Percentiles rank a stretch among this genome's conserved stretches.
Conservation (phyloP, 2,329 filamentous ascomycete genomes). For the Diaporthe vaccinii region DNA sequence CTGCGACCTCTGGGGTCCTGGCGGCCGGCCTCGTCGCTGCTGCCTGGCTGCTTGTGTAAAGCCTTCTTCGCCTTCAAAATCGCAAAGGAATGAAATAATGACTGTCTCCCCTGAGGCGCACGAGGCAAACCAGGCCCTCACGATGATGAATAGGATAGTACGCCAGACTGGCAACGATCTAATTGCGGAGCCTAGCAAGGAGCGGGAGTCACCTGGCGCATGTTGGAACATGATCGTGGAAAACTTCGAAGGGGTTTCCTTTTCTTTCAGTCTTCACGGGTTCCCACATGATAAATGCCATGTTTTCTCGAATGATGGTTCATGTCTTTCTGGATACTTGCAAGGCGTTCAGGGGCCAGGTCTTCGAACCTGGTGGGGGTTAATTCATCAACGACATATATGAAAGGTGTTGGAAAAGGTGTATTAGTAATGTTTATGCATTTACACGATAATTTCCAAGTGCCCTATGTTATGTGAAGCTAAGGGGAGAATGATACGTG, state of each 20-base stretch:
- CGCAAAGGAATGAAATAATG: neutral
- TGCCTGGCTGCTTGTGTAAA: constrained; percentile 2
- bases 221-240: neutral
- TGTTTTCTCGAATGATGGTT: neutral
- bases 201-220: neutral
- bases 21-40: constrained; percentile 13
- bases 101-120: neutral
- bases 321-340: neutral
- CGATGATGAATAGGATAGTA: neutral
- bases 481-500: neutral
- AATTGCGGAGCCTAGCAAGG: neutral
- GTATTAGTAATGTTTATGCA: constrained; percentile 18
- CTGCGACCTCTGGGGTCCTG: neutral
- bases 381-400: neutral
- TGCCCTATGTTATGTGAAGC: neutral
- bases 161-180: neutral
- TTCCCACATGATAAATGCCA: neutral
- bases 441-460: neutral
- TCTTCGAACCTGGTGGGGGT: neutral
- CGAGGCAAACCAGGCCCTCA: neutral
- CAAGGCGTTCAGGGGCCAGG: neutral
- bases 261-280: neutral
- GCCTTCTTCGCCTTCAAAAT: neutral
- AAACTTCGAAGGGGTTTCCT: neutral
- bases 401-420: neutral